phyloP scores from a whole-genome alignment of 768 basidiomycete genomes.

The Daedaleopsis nitida region DNA sequence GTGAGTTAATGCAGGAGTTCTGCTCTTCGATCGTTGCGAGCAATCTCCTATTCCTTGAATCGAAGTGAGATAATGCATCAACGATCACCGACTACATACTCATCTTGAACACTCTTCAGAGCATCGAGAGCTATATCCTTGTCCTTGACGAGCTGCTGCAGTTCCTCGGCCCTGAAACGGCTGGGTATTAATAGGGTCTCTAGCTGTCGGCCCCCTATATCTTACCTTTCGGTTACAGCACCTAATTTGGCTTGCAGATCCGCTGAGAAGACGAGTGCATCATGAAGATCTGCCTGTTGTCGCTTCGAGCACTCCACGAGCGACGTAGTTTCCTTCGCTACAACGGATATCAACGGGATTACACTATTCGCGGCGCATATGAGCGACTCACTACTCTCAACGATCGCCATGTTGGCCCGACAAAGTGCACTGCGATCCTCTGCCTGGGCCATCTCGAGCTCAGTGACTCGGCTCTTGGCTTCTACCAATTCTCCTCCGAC shows the following conservation, averaged over 20 bases:
- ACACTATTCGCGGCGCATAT: not conserved
- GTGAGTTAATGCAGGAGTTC: slow-evolving; percentile 2
- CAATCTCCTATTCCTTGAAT: slow-evolving; percentile 4
- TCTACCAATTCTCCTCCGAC: slow-evolving; percentile 47
- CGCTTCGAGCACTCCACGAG: slow-evolving; percentile 19
- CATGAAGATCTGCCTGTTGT: slow-evolving; percentile 23
- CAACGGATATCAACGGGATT: not conserved
- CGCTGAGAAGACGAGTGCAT: slow-evolving; percentile 18
- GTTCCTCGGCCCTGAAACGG: slow-evolving; percentile 10
- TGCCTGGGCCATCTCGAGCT: slow-evolving; percentile 37
- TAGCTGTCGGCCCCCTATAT: not conserved
- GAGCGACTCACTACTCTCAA: not conserved
- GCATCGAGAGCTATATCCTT: slow-evolving; percentile 18
- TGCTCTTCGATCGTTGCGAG: slow-evolving; percentile 1
- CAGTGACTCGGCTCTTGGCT: slow-evolving; percentile 39
- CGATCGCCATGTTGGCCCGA: not conserved
- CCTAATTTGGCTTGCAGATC: slow-evolving; percentile 21
- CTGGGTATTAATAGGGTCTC: not conserved
- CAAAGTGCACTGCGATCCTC: slow-evolving; percentile 21
- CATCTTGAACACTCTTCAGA: slow-evolving; percentile 2
- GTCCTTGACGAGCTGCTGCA: slow-evolving; percentile 1
- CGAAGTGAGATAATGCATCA: not conserved
- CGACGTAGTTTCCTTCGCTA: slow-evolving; percentile 18
- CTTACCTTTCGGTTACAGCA: slow-evolving; percentile 17
- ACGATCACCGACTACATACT: slow-evolving; percentile 10